Evolutionary conservation across 345 rosid genomes (phyloP).

Genomic region (Excoecaria cochinchinensis): DNA sequence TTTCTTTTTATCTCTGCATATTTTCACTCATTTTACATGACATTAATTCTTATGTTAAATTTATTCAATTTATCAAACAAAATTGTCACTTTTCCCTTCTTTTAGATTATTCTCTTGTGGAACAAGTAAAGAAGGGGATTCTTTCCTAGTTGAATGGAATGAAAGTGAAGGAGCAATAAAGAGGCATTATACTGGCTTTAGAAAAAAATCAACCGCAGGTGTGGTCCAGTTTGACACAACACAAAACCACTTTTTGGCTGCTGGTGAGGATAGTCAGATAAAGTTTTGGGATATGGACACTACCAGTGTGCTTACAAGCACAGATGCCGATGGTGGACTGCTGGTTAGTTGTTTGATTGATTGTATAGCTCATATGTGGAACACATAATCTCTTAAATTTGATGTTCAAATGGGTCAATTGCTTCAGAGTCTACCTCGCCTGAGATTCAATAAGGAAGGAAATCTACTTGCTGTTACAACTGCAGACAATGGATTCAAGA

Average conservation of each 20-base stretch:
- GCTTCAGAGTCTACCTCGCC: slow-evolving; percentile 63
- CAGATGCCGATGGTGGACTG: slow-evolving; percentile 85
- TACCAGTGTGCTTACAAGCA: slow-evolving; percentile 48
- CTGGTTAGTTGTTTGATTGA: slow-evolving; percentile 55
- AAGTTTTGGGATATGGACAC: slow-evolving; percentile 96
- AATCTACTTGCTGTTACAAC: slow-evolving; percentile 86
- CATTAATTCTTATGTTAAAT: not conserved
- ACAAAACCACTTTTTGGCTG: slow-evolving; percentile 83
- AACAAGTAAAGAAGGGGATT: slow-evolving; percentile 85
- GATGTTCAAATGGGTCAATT: slow-evolving; percentile 17
- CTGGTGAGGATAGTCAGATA: slow-evolving; percentile 80
- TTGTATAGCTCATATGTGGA: slow-evolving; percentile 4
- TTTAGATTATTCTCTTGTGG: slow-evolving; percentile 89
- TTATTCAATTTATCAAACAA: not conserved
- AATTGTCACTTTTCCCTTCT: slow-evolving; percentile 14
- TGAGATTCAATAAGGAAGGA: slow-evolving; percentile 87
- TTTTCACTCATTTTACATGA: not conserved
- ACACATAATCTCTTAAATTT: slow-evolving; percentile 1
- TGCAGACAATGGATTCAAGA: slow-evolving; percentile 86
- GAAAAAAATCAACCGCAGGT: slow-evolving; percentile 56
- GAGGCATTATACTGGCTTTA: slow-evolving; percentile 66
- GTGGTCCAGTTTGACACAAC: slow-evolving; percentile 82
- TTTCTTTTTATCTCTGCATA: not conserved
- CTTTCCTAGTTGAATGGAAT: slow-evolving; percentile 87
- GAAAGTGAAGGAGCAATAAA: slow-evolving; percentile 89